Evolutionary conservation across 2,329 filamentous ascomycete genomes (phyloP).

Genomic region (Pseudocercospora vitis): DNA sequence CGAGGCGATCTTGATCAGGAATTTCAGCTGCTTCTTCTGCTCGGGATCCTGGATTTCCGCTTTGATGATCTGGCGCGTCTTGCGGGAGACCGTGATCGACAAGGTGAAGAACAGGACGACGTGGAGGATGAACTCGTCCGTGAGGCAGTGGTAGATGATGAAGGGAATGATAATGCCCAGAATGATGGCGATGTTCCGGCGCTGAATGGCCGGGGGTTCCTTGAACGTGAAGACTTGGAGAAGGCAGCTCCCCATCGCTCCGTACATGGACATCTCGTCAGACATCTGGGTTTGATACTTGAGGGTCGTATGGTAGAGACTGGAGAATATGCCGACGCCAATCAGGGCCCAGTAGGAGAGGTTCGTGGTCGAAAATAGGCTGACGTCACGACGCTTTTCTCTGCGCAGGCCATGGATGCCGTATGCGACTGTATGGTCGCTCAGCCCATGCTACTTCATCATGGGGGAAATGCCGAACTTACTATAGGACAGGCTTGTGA

Average conservation of each 20-base stretch:
- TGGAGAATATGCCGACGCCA: slow-evolving; percentile 30
- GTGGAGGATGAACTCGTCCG: slow-evolving; percentile 33
- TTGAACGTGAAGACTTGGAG: slow-evolving; percentile 31
- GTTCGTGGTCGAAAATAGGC: slow-evolving; percentile 26
- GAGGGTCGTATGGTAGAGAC: slow-evolving; percentile 29
- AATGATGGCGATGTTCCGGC: slow-evolving; percentile 29
- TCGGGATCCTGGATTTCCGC: slow-evolving; percentile 22
- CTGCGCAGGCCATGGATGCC: slow-evolving; percentile 31
- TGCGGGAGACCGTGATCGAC: slow-evolving; percentile 25
- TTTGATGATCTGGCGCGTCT: slow-evolving; percentile 24
- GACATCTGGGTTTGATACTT: slow-evolving; percentile 35
- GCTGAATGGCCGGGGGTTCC: slow-evolving; percentile 25
- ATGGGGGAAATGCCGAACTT: neutral
- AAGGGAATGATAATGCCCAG: slow-evolving; percentile 29
- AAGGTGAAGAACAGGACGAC: slow-evolving; percentile 32
- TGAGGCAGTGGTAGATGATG: slow-evolving; percentile 34
- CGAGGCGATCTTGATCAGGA: slow-evolving; percentile 23
- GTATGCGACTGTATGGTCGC: slow-evolving; percentile 24
- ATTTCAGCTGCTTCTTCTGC: slow-evolving; percentile 45
- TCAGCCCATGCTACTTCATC: neutral
- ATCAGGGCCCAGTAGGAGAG: slow-evolving; percentile 32
- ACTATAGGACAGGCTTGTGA: slow-evolving; percentile 32
- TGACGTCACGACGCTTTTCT: slow-evolving; percentile 25
- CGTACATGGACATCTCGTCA: slow-evolving; percentile 33
- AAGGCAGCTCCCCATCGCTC: slow-evolving; percentile 31